Base-by-base conservation (phyloP, 148 eudicot species). In the Linanthus parryae region DNA sequence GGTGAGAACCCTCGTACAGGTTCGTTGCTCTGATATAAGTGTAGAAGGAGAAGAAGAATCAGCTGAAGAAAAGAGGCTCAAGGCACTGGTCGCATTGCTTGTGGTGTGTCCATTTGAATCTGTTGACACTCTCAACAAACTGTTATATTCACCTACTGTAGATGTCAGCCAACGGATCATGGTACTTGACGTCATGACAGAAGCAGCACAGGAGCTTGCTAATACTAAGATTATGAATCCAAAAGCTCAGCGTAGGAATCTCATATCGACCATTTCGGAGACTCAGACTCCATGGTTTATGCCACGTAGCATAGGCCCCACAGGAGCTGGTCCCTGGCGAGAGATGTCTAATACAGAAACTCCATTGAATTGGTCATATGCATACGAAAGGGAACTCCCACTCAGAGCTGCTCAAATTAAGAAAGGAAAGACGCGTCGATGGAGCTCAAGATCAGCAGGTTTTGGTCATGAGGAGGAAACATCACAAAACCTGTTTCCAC, bases 101-200 rank as follows among this genome's bases (percentile, higher is more conserved):
- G 98, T 75, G 61, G 79, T 50, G 52, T 70, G 77, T 57, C 95
- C 98, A 28, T 67, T 83, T 50, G 94, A 84, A 70, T 78, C 94
- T 53, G 63, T 91, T 10, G 85, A 77, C 53, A 66, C 73, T 51
- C 54, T 77, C 49, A 74, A 77, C 70, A 86, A 91, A 64, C 68
- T 91, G 51, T 51, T 91, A 9, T 83, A 91, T 59, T 86, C 95
- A 46, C 94, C 94, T 52, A 81, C 81, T 61, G 24, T 86, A 59
- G 98, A 91, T 67, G 65, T 79, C 39, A 74, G 94, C 59, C 98
- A 91, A 70, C 82, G 95, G 44, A 61, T 86, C 55, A 76, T 91
- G 95, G 79, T 86, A 51, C 85, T 91, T 44, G 95, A 91, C 57
- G 75, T 84, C 57, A 91, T 91, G 98, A 81, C 87, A 18, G 81